Base-by-base conservation (phyloP, 176 grass and related monocot genomes). In the Microstegium vimineum region DNA sequence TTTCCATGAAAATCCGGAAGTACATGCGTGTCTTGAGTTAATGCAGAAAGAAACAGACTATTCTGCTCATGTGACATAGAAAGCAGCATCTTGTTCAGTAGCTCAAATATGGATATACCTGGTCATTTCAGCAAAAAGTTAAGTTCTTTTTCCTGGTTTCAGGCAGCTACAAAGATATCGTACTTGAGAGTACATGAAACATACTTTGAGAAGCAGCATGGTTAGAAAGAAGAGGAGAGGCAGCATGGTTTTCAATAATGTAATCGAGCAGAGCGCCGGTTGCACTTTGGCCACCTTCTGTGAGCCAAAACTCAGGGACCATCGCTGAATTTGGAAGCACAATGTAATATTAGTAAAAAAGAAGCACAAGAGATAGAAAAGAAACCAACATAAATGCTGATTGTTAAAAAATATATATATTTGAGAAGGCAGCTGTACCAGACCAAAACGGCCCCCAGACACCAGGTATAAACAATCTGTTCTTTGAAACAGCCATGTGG, bases 361-460 rank as follows among this genome's bases (percentile, higher is more conserved):
- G 27, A 59, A 38, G 22, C 8, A 26, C 9, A 30, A 87, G 31
- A 52, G 9, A 85, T 42, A 82, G 12, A 11, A 87, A 66, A 68
- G 2, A 88, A 61, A 67, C 6, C 27, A 71, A 68, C 12, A 84
- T 37, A 84, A 62, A 89, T 75, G 36, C 61, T 74, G 30, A 47
- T 9, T 28, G 65, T 36, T 36, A 14, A 26, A 35, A 47, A 28
- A 20, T 18, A 33, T 4, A 34, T 18, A 66, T 34, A 73, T 26
- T 13, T 17, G 56, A 76, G 61, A 86, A 60, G 11, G 60, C 27
- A 80, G 65, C 46, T 67, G 0, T 93, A 98, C 96, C 96, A 80
- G 96, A 98, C 96, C 96, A 98, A 79, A 93, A 98, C 12, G 96
- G 93, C 56, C 93, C 96, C 93, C 96, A 98, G 61, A 98, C 85